These are phyloP conservation scores for Metschnikowia proteae DNA, from an alignment of 805 yeast genomes.

Conservation along the genomic window DNA sequence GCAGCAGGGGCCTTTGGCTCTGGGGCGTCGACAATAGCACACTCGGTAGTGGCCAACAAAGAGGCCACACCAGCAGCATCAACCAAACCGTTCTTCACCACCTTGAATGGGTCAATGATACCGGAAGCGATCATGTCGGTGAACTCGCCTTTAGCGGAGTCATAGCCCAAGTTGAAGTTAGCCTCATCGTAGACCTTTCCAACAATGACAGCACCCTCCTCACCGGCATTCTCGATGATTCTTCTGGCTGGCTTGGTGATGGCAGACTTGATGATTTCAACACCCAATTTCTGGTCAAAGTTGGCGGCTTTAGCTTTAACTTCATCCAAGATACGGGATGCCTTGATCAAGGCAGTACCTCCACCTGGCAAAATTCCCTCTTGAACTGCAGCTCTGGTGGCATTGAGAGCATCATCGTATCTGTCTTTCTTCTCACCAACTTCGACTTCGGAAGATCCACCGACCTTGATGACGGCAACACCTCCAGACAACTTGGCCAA, in stretches of 20 bases:
- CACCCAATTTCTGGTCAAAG: constrained; percentile 96
- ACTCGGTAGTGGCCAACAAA: constrained; percentile 94
- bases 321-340: constrained; percentile 67
- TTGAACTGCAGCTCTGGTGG: constrained; percentile 98
- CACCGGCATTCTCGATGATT: constrained; percentile 95
- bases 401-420: constrained; percentile 96
- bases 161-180: constrained; percentile 87
- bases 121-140: constrained; percentile 96
- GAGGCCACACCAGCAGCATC: constrained; percentile 99
- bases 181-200: constrained; percentile 72
- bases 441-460: constrained; percentile 95
- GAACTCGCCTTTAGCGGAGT: constrained; percentile 87
- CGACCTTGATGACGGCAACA: constrained; percentile 97
- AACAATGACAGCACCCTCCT: constrained; percentile 94
- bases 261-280: constrained; percentile 87
- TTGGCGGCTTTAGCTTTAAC: constrained; percentile 64
- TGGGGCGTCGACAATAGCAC: constrained; percentile 96
- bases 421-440: constrained; percentile 99
- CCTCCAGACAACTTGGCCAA: constrained; percentile 96
- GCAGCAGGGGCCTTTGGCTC: constrained; percentile 57
- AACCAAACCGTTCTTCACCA: constrained; percentile 89
- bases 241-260: constrained; percentile 93
- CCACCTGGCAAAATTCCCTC: constrained; percentile 99
- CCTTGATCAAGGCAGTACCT: constrained; percentile 96
- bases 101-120: constrained; percentile 98